Base-by-base conservation (phyloP, 139 green algal genomes). In the Chlorella sp. region DNA sequence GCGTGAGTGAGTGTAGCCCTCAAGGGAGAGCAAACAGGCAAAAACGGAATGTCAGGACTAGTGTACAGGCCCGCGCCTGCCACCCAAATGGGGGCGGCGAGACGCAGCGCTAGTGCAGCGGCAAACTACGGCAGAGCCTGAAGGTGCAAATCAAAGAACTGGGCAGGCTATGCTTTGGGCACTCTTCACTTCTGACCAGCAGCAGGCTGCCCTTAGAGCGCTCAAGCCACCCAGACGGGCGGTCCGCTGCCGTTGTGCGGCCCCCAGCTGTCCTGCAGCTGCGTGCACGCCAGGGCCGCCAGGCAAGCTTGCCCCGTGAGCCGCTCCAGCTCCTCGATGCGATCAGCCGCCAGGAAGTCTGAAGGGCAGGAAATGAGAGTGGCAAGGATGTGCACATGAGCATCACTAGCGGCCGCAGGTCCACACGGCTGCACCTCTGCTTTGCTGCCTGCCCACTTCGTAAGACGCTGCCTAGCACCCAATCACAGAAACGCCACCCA, bases 221-320 rank as follows among this genome's bases (percentile, higher is more conserved):
- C 44, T 51, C 44, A 75, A 3, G 21, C 21, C 34, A 55, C 4
- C 76, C 76, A 82, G 13, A 82, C 76, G 23, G 76, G 76, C 17
- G 76, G 15, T 3, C 63, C 38, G 9, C 28, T 32, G 39, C 41
- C 41, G 63, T 63, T 74, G 78, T 72, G 78, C 30, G 78, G 28
- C 4, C 63, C 78, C 78, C 63, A 74, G 20, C 39, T n/a, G 44
- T 74, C 78, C 13, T 63, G 63, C 36, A 95, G 88, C 28, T 73
- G 75, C 56, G 79, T 68, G 15, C 55, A 56, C 20, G 65, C 86
- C 18, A 95, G 88, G 11, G 92, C 87, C 4, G 34, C 34, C 60
- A 95, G 87, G 30, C 89, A 90, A 13, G 90, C 93, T 2, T 62
- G 65, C 39, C 92, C 92, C 6, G 87, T 91, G 65, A 80, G 34